phyloP scores from a whole-genome alignment of 1,139 yeast genomes.

The Debaryomyces sp. region DNA sequence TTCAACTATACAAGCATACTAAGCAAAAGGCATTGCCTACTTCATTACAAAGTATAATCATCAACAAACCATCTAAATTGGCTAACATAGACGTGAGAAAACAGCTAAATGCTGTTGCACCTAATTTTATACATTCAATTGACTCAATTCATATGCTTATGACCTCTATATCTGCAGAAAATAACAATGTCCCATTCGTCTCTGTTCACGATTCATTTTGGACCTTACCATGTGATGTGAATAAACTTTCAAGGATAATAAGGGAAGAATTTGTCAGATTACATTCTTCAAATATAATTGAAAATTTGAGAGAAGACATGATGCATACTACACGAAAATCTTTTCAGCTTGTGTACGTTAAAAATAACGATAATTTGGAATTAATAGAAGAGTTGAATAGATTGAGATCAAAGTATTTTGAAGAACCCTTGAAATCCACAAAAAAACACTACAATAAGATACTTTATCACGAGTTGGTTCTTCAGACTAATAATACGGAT shows the following conservation, averaged over 20 bases:
- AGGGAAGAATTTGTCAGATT: slow-evolving; percentile 40
- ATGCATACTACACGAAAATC: slow-evolving; percentile 23
- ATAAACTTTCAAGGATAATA: slow-evolving; percentile 25
- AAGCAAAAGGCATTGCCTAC: slow-evolving; percentile 21
- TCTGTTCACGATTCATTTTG: slow-evolving; percentile 51
- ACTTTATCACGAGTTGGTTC: slow-evolving; percentile 19
- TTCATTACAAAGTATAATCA: slow-evolving; percentile 27
- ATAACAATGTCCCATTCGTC: slow-evolving; percentile 29
- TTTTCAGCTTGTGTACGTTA: slow-evolving; percentile 40
- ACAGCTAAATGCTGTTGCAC: slow-evolving; percentile 45
- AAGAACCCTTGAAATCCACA: background rate
- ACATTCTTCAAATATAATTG: slow-evolving; percentile 31
- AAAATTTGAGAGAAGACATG: slow-evolving; percentile 30
- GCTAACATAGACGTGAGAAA: slow-evolving; percentile 31
- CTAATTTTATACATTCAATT: slow-evolving; percentile 48
- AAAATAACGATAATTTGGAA: slow-evolving; percentile 19
- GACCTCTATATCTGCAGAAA: slow-evolving; percentile 32
- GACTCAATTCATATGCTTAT: slow-evolving; percentile 45
- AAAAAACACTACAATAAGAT: slow-evolving; percentile 11
- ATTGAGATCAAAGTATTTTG: slow-evolving; percentile 16
- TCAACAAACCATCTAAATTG: slow-evolving; percentile 18
- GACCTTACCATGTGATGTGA: slow-evolving; percentile 42
- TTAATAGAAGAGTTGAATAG: slow-evolving; percentile 18
- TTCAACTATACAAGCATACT: slow-evolving; percentile 36
- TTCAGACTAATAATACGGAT: slow-evolving; percentile 11